phyloP scores from a whole-genome alignment of 345 rosid genomes.

The Combretum micranthum region DNA sequence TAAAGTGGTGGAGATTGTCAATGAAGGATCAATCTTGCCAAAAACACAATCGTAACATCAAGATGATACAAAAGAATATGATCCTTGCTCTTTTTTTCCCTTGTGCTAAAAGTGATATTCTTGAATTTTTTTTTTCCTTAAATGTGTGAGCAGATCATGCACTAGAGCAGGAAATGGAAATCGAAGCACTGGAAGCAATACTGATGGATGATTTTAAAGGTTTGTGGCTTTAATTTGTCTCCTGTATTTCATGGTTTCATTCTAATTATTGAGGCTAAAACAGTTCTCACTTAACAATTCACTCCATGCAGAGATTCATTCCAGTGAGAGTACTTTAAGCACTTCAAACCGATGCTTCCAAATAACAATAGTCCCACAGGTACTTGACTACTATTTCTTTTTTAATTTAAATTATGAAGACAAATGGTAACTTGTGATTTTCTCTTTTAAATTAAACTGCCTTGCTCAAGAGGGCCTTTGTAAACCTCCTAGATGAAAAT shows the following conservation, averaged over 20 bases:
- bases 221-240: constrained; percentile 11
- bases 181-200: constrained; percentile 88
- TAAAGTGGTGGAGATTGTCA: too few relatives aligned
- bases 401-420: background rate
- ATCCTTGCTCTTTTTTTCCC: background rate
- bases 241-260: constrained; percentile 10
- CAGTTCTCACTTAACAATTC: constrained; percentile 1
- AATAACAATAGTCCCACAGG: constrained; percentile 76
- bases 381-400: constrained; percentile 12
- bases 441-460: too few relatives aligned
- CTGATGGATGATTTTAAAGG: constrained; percentile 98
- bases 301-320: constrained; percentile 61
- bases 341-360: constrained; percentile 87
- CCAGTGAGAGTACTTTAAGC: constrained; percentile 83
- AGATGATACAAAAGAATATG: too few relatives aligned
- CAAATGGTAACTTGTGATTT: too few relatives aligned
- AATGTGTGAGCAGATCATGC: constrained; percentile 41
- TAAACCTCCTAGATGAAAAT: too few relatives aligned
- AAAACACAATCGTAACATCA: too few relatives aligned
- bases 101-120: background rate
- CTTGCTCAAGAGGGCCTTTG: constrained; percentile 1
- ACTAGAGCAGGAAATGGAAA: constrained; percentile 93
- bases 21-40: too few relatives aligned
- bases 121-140: background rate
- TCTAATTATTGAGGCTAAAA: background rate